Base-by-base conservation (phyloP, 1,284 basidiomycete species). In the Leccinum pallidistipes region DNA sequence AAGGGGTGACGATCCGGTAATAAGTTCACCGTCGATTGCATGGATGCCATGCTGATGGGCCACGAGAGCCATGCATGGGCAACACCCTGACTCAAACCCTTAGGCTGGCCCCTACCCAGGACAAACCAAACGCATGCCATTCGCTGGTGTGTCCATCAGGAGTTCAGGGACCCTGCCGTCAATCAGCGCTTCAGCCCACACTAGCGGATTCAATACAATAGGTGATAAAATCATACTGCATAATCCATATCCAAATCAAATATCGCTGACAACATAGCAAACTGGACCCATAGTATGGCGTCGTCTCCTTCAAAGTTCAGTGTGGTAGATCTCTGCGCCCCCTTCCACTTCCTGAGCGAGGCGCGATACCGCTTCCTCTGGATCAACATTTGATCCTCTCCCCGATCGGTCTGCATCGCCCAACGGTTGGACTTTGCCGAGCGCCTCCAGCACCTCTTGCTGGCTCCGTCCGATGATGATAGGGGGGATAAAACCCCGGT, bases 391-490 rank as follows among this genome's bases (percentile, higher is more conserved):
- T 62, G 62, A 58, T 55, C 58, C 59, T 49, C 56, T 56, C 54
- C 16, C 47, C 10, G 31, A 5, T 16, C 5, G 32, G 16, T 57
- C 61, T 50, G 7, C 29, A 12, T 65, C 50, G 47, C 38, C 50
- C 27, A 57, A 34, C 51, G 69, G 71, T 36, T 73, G 74, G 21
- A 71, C 75, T 24, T 76, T 79, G 54, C 74, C 75, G 32, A 86
- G 67, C 8, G 83, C 83, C 53, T 81, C 76, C 65, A 79, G 64
- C 11, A 84, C 77, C 64, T 86, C 81, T 56, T 78, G 77, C 62
- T 79, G 75, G 57, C 76, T 77, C 63, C 82, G 79, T 7, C 86
- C 84, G 60, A 90, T 74, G 11, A 80, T 69, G 32, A 83, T 73
- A 40, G 76, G 78, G 3, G 75, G 74, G 5, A 71, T 53, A 56